phyloP scores from a whole-genome alignment of 2,329 filamentous ascomycete species.

The Colletotrichum siamense region DNA sequence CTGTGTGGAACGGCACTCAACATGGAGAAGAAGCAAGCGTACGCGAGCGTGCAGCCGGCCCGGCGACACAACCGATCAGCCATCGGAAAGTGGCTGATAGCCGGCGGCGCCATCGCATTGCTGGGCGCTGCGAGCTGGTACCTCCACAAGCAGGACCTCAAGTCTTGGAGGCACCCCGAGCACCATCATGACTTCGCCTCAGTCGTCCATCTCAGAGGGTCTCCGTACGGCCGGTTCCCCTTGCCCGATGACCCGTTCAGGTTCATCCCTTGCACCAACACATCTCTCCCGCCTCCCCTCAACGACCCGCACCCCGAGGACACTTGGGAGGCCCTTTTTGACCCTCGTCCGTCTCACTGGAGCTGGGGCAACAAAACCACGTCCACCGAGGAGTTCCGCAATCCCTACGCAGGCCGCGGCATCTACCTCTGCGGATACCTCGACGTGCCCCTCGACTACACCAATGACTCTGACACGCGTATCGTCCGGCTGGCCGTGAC shows the following conservation, averaged over 20 bases:
- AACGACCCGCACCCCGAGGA: conserved; percentile 39
- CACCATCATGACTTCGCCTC: not conserved
- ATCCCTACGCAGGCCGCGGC: conserved; percentile 43
- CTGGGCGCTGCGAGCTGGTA: not conserved
- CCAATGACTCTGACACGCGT: conserved; percentile 46
- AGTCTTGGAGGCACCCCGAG: not conserved
- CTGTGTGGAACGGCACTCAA: not conserved
- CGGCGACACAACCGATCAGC: too few species aligned
- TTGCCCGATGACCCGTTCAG: conserved; percentile 47
- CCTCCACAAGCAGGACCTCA: not conserved
- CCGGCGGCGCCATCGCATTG: not conserved
- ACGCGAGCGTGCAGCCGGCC: not conserved
- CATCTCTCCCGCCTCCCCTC: conserved; percentile 44
- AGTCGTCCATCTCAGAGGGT: not conserved
- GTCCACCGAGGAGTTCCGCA: conserved; percentile 10
- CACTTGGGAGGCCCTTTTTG: conserved; percentile 47
- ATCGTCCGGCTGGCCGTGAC: conserved; percentile 53
- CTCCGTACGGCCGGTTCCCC: conserved; percentile 41
- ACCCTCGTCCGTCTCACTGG: conserved; percentile 50
- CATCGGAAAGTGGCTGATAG: not conserved
- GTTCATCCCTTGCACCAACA: conserved; percentile 52
- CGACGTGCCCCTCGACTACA: conserved; percentile 54
- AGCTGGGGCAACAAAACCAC: conserved; percentile 43
- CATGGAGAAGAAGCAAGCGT: conserved; percentile 1
- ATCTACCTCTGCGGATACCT: conserved; percentile 55